These are phyloP conservation scores for Raffaelea deltoideospora DNA, from an alignment of 2,329 filamentous ascomycete species.

Conservation along the genomic window DNA sequence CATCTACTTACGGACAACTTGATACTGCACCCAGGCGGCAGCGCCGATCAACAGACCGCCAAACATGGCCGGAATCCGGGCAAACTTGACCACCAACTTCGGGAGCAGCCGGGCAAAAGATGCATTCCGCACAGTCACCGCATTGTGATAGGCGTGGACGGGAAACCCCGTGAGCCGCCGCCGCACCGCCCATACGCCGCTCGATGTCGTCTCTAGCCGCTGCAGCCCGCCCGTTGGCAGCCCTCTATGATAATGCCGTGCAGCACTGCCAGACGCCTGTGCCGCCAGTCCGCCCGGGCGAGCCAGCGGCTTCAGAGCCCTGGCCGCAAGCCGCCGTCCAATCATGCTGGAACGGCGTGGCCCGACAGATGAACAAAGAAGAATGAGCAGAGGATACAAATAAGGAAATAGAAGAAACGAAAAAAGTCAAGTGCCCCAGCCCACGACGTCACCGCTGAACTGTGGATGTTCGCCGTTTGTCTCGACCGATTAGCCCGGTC, in stretches of 20 bases:
- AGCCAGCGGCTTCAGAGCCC: conserved; percentile 47
- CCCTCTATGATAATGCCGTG: conserved; percentile 47
- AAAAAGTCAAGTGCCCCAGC: not conserved
- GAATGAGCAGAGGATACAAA: not conserved
- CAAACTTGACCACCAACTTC: conserved; percentile 79
- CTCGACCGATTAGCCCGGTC: too few species aligned
- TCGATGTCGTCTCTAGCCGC: conserved; percentile 41
- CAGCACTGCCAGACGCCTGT: too few species aligned
- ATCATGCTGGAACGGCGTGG: conserved; percentile 41
- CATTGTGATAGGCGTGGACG: conserved; percentile 75
- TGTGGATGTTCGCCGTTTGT: too few species aligned
- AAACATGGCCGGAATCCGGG: conserved; percentile 77
- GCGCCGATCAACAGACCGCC: conserved; percentile 78
- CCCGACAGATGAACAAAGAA: not conserved
- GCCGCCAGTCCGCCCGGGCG: conserved; percentile 26
- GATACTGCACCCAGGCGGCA: conserved; percentile 88
- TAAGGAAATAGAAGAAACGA: not conserved
- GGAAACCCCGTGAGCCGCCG: conserved; percentile 62
- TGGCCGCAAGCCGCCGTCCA: conserved; percentile 61
- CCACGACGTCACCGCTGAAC: too few species aligned
- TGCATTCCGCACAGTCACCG: conserved; percentile 45
- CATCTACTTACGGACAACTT: conserved; percentile 62
- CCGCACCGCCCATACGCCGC: conserved; percentile 44
- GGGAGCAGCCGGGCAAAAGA: conserved; percentile 58
- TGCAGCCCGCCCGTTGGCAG: conserved; percentile 54